Conservation (phyloP, 495 filamentous ascomycete genomes). For the Pyrenula massariospora region DNA sequence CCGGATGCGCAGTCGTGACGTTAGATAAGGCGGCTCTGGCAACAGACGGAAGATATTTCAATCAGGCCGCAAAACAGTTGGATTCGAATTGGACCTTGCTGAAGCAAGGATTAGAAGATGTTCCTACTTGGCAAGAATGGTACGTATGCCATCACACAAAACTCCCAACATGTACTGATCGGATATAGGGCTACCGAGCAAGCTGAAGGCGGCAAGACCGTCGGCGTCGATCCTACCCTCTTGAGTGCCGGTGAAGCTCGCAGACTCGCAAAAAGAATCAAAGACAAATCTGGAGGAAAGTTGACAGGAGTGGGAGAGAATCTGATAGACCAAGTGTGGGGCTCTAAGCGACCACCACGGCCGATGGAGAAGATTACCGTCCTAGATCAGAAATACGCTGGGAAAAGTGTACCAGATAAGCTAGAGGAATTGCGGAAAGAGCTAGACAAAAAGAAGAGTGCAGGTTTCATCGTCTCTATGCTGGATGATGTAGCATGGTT, state of each 20-base stretch:
- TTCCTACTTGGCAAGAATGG: constrained; percentile 98
- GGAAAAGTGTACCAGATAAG: constrained; percentile 76
- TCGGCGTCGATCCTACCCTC: constrained; percentile 85
- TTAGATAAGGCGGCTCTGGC: constrained; percentile 77
- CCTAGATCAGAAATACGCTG: constrained; percentile 60
- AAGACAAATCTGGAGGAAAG: constrained; percentile 71
- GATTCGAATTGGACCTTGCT: constrained; percentile 86
- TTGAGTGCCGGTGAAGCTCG: constrained; percentile 75
- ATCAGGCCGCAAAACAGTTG: constrained; percentile 87
- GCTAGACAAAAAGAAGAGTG: constrained; percentile 79
- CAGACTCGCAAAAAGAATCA: constrained; percentile 76
- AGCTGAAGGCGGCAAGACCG: constrained; percentile 69
- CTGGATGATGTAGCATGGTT: constrained; percentile 98
- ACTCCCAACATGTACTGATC: constrained; percentile 2
- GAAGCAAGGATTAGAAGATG: constrained; percentile 86
- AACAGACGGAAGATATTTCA: constrained; percentile 97
- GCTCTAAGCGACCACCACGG: constrained; percentile 52
- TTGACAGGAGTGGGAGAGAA: constrained; percentile 66
- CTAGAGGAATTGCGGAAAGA: constrained; percentile 81
- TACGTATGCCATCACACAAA: constrained; percentile 17
- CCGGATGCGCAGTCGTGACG: constrained; percentile 84
- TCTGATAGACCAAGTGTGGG: constrained; percentile 84
- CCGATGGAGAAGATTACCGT: constrained; percentile 68
- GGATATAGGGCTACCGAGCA: constrained; percentile 58
- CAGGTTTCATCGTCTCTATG: constrained; percentile 84